Evolutionary conservation across 192 early-diverging fungal species (phyloP), one percentile per base, ranked within the genome.

Genomic region (Phycomyces blakesleeanus): DNA sequence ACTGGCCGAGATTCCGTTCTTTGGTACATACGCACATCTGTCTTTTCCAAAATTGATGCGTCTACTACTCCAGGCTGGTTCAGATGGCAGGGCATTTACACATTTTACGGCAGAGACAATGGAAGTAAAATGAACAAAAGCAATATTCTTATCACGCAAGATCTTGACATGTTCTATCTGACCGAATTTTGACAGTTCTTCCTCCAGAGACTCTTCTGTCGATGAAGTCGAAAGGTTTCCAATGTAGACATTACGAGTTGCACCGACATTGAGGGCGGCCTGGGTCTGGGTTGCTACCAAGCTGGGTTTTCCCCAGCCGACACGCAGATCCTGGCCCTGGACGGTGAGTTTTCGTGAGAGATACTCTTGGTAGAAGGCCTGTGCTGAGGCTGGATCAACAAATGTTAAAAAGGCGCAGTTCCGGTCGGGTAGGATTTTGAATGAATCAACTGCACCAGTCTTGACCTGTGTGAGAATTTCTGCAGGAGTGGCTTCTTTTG

Each of bases 41-140:
- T 95, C 93, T 69, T 88, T 92, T 49, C 93, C 93, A 74, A 87
- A 95, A 61, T 86, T 81, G 25, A 95, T 72, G 18, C 87, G 72
- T 22, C 81, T 72, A 27, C 66, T 69, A 1, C 66, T 26, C 80
- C 87, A 93, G 21, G 60, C 61, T 1, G 81, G 59, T n/a, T 90
- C 84, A 7, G 54, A 69, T 8, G 84, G 77, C 39, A 95, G 62
- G 1, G 61, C 61, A n/a, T 75, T 67, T 26, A 93, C 89, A 29
- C 85, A 89, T 53, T 87, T 89, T 39, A 93, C 76, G 40, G 93
- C 93, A 34, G 67, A 73, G 21, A 68, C 61, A 54, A 95, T 81
- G 47, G 69, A 78, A 29, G 81, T 74, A 71, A 93, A 88, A 65
- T 95, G 91, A 15, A 91, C 85, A 78, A 95, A 95, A 2, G 85